These are phyloP conservation scores for Deakozyma indianensis DNA, from an alignment of 805 yeast genomes.

Conservation along the genomic window DNA sequence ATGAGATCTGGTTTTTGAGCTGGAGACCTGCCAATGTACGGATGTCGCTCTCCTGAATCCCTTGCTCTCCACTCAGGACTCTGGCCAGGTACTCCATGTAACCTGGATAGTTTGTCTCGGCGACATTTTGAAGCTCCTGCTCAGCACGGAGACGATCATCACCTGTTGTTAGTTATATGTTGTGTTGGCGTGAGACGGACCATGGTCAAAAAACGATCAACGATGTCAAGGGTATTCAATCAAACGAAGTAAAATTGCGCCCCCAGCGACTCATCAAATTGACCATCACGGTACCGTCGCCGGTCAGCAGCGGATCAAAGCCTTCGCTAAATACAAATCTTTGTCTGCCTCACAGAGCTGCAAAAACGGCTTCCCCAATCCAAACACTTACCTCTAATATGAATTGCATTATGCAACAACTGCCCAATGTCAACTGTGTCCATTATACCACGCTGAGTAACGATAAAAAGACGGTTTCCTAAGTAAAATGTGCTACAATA, in stretches of 20 bases:
- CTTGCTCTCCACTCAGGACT: constrained; percentile 47
- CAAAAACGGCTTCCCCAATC: no score
- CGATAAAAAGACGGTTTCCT: no score
- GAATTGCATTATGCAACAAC: constrained; percentile 66
- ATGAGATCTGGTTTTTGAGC: constrained; percentile 72
- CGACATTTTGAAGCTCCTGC: constrained; percentile 52
- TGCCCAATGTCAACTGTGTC: constrained; percentile 39
- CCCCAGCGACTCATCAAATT: no score
- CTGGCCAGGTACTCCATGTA: constrained; percentile 57
- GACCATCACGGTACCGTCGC: no score
- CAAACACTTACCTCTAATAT: constrained; percentile 33
- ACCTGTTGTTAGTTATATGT: constrained; percentile 22
- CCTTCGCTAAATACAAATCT: no score
- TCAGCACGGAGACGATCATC: constrained; percentile 56
- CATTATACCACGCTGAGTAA: no score
- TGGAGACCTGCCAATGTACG: constrained; percentile 85
- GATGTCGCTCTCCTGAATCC: constrained; percentile 48
- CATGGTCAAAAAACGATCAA: constrained; percentile 1
- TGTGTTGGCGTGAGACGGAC: constrained; percentile 21
- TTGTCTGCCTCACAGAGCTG: no score
- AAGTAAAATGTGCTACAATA: no score
- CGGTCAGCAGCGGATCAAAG: no score
- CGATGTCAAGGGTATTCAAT: no score
- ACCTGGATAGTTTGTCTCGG: constrained; percentile 59
- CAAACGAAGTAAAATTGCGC: no score